Evolutionary conservation across 306 rosid species (phyloP).

Genomic region (Rosa persica): DNA sequence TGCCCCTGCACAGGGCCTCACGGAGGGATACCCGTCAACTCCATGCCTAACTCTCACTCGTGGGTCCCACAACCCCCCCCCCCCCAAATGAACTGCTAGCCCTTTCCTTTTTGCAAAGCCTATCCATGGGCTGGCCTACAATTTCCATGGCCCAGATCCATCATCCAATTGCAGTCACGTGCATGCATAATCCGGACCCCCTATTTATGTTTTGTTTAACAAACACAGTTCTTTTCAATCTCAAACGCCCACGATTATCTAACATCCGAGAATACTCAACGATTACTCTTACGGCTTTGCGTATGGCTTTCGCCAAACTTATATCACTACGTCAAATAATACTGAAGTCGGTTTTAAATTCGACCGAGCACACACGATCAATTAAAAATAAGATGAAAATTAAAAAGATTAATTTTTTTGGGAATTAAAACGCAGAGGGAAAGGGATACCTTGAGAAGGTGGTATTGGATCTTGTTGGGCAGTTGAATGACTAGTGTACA

Average conservation of each 20-base stretch:
- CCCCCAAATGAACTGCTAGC: slow-evolving; percentile 12
- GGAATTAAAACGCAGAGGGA: neutral
- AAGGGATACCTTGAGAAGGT: slow-evolving; percentile 71
- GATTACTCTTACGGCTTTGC: no score
- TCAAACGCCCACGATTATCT: neutral
- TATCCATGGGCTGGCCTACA: slow-evolving; percentile 22
- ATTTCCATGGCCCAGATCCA: slow-evolving; percentile 61
- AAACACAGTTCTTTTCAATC: no score
- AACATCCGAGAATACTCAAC: no score
- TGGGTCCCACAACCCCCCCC: neutral
- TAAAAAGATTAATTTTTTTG: neutral
- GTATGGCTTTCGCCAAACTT: no score
- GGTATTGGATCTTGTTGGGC: slow-evolving; percentile 87
- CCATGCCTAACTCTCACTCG: neutral
- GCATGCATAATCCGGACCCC: slow-evolving; percentile 45
- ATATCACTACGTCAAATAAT: no score
- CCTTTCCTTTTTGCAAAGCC: slow-evolving; percentile 31
- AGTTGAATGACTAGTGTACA: slow-evolving; percentile 61
- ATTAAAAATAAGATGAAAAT: neutral
- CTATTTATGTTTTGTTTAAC: neutral
- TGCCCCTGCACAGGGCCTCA: no score
- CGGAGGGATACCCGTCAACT: neutral
- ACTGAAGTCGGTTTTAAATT: no score
- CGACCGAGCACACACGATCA: no score
- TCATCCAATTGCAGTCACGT: slow-evolving; percentile 76